Percentiles rank a stretch among this genome's conserved stretches.
Evolutionary conservation across 805 yeast species (phyloP).

Genomic region (Candida glaebosa): DNA sequence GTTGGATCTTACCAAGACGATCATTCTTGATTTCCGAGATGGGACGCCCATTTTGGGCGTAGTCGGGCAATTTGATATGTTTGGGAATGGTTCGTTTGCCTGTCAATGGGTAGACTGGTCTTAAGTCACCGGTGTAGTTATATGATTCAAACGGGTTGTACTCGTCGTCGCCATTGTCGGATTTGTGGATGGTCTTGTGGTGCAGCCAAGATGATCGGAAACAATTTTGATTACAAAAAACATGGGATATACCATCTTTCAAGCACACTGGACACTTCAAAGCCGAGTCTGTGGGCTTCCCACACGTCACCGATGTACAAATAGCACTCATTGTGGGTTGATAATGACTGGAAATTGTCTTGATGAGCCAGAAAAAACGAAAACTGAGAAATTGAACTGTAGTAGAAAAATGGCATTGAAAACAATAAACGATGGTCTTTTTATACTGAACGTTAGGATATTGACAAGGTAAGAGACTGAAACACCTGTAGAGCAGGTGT

Average conservation of each 20-base stretch:
- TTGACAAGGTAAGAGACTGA: too few relatives aligned
- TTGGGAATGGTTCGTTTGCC: constrained; percentile 71
- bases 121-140: constrained; percentile 67
- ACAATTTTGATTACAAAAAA: constrained; percentile 82
- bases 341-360: not conserved
- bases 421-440: too few relatives aligned
- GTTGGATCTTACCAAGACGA: constrained; percentile 61
- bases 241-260: constrained; percentile 57
- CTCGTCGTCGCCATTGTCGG: constrained; percentile 47
- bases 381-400: too few relatives aligned
- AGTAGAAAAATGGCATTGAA: too few relatives aligned
- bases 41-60: constrained; percentile 79
- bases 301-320: constrained; percentile 84
- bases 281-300: constrained; percentile 68
- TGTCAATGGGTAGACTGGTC: constrained; percentile 79
- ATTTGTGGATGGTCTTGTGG: constrained; percentile 73
- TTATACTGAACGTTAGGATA: too few relatives aligned
- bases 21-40: constrained; percentile 70
- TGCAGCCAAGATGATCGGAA: constrained; percentile 67
- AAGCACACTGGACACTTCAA: constrained; percentile 92
- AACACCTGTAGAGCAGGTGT: too few relatives aligned
- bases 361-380: not conserved
- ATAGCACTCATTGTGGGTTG: constrained; percentile 12
- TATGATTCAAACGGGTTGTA: constrained; percentile 87
- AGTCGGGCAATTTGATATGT: constrained; percentile 73